phyloP scores from a whole-genome alignment of 768 basidiomycete genomes.

The Antrodiella citrinella region DNA sequence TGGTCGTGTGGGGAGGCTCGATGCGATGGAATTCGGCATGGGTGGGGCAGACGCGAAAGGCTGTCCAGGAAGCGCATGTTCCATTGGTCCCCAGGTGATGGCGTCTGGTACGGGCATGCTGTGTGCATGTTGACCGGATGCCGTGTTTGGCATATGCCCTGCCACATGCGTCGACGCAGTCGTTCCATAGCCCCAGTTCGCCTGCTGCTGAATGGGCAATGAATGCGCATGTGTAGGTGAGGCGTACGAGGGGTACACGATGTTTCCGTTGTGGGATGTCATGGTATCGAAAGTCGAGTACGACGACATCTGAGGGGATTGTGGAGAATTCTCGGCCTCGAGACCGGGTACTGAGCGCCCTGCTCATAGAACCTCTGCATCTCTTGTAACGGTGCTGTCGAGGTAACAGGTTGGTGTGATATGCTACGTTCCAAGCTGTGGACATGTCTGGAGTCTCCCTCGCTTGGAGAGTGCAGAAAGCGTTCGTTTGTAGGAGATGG shows the following conservation, averaged over 20 bases:
- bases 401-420: not conserved
- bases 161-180: not conserved
- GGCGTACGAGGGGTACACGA: not conserved
- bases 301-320: not conserved
- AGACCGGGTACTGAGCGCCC: not conserved
- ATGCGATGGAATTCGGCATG: constrained; percentile 12
- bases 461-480: not conserved
- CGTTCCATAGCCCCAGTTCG: not conserved
- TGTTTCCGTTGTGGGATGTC: not conserved
- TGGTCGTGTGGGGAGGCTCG: constrained; percentile 14
- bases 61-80: constrained; percentile 3
- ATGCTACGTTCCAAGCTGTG: not conserved
- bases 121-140: constrained; percentile 1
- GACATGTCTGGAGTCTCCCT: not conserved
- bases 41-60: constrained; percentile 18
- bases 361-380: not conserved
- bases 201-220: not conserved
- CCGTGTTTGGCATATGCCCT: not conserved
- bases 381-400: not conserved
- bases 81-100: not conserved
- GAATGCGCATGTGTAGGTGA: not conserved
- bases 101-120: not conserved
- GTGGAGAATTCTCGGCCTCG: not conserved
- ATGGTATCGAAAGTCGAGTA: not conserved
- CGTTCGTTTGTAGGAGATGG: not conserved